Conservation (phyloP, 2,329 filamentous ascomycete species). For the Fusarium mexicanum region DNA sequence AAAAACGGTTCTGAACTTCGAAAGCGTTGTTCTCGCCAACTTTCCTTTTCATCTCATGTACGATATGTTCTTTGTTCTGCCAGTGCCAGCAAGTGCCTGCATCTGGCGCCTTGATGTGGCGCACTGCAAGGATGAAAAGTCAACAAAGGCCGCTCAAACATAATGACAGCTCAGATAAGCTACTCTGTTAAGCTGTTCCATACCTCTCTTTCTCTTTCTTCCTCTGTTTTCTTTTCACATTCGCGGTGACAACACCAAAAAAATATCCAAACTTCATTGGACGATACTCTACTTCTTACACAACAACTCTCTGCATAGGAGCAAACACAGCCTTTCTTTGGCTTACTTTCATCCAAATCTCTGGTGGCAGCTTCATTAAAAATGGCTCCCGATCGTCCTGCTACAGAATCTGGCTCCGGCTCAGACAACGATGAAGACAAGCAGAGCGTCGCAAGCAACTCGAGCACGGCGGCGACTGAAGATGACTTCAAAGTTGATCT, state of each 20-base stretch:
- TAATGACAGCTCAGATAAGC: background rate
- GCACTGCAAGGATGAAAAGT: background rate
- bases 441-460: background rate
- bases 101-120: background rate
- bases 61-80: background rate
- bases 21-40: background rate
- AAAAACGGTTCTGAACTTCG: too few species aligned
- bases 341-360: background rate
- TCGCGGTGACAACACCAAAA: background rate
- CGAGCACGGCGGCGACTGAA: background rate
- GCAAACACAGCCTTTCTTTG: background rate
- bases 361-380: background rate
- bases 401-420: too few species aligned
- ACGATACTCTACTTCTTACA: background rate
- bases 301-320: background rate
- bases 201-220: background rate
- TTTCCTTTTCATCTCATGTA: background rate
- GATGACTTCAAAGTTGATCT: background rate
- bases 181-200: background rate
- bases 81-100: background rate
- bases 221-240: background rate
- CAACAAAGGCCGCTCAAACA: background rate
- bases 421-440: background rate
- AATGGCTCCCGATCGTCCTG: background rate
- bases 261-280: background rate